A percentile compares a stretch with the other conserved stretches of the same genome.
Evolutionary conservation across 2,329 filamentous ascomycete species (phyloP).

Genomic region (Golovinomyces cichoracearum): DNA sequence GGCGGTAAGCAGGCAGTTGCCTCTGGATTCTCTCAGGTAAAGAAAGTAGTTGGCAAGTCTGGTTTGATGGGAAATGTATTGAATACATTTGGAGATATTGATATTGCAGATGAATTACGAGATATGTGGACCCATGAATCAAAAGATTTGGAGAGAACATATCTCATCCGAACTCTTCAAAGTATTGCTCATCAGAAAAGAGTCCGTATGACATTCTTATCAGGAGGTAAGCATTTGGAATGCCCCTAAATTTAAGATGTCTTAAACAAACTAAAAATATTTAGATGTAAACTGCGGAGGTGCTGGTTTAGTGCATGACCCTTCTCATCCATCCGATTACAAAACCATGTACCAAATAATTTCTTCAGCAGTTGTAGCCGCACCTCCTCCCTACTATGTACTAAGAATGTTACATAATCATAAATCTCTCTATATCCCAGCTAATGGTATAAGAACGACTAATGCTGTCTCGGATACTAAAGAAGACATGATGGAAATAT

Average conservation of each 20-base stretch:
- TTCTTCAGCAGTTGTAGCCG: constrained; percentile 72
- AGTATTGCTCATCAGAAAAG: constrained; percentile 88
- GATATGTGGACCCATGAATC: constrained; percentile 97
- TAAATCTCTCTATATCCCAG: constrained; percentile 70
- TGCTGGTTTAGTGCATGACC: constrained; percentile 83
- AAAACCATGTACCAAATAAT: constrained; percentile 99
- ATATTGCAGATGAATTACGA: constrained; percentile 75
- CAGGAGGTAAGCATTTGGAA: constrained; percentile 37
- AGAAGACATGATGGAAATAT: constrained; percentile 99
- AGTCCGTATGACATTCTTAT: constrained; percentile 88
- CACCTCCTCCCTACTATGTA: constrained; percentile 60
- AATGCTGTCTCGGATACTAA: constrained; percentile 72
- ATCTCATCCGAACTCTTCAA: constrained; percentile 84
- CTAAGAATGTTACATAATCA: constrained; percentile 90
- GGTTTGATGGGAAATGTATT: constrained; percentile 89
- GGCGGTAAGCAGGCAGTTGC: constrained; percentile 82
- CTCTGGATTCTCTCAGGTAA: constrained; percentile 79
- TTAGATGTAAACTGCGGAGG: constrained; percentile 67
- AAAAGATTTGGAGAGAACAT: constrained; percentile 91
- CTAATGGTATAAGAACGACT: constrained; percentile 58
- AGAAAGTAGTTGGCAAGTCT: constrained; percentile 85
- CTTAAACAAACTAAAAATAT: constrained; percentile 4
- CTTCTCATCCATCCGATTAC: constrained; percentile 69
- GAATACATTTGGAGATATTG: constrained; percentile 88
- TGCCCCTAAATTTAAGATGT: not conserved